These are phyloP conservation scores for Cavenderia fasciculata DNA, from an alignment of 78 protist species.

Conservation along the genomic window DNA sequence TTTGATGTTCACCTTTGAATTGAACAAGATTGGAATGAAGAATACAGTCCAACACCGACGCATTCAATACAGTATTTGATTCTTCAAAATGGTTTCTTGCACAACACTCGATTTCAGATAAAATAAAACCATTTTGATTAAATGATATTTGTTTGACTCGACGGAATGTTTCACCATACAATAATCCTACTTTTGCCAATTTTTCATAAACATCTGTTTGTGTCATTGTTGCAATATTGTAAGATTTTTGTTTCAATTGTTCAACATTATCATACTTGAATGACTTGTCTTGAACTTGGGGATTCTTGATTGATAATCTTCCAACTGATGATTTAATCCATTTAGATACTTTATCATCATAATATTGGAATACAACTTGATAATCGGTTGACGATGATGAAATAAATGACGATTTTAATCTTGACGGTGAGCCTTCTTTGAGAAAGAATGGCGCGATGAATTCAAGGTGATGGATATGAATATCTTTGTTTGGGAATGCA, in stretches of 20 bases:
- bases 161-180: neutral
- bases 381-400: constrained; percentile 25
- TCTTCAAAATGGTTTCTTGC: too few species aligned
- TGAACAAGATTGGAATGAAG: too few species aligned
- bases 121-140: too few species aligned
- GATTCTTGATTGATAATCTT: neutral
- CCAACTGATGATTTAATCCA: constrained; percentile 47
- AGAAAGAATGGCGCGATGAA: constrained; percentile 12
- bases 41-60: too few species aligned
- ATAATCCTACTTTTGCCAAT: neutral
- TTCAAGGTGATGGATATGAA: neutral
- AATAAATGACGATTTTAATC: too few species aligned
- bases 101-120: too few species aligned
- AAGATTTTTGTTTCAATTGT: neutral
- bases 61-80: too few species aligned
- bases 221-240: neutral
- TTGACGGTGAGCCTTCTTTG: neutral
- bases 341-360: too few species aligned
- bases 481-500: neutral
- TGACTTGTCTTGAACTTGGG: neutral
- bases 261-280: neutral
- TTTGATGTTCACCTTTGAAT: too few species aligned
- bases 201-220: neutral
- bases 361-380: too few species aligned
- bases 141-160: too few species aligned